phyloP scores from a whole-genome alignment of 257 asterid species.

The Sherardia arvensis region DNA sequence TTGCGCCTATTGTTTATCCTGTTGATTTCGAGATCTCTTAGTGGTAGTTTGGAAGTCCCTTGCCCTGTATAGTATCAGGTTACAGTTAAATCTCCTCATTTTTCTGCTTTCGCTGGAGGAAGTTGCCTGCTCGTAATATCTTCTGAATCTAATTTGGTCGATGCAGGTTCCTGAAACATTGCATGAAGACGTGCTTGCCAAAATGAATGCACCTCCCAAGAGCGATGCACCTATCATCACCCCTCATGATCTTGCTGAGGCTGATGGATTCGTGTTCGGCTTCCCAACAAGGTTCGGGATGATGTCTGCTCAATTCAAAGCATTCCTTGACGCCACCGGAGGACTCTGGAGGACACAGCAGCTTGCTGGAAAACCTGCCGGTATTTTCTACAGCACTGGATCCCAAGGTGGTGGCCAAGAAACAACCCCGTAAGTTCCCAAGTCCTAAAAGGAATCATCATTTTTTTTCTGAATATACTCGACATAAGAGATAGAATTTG shows the following conservation, averaged over 20 bases:
- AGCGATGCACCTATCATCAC: conserved; percentile 50
- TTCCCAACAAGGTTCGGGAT: conserved; percentile 79
- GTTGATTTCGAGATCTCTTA: not conserved
- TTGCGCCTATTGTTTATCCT: not conserved
- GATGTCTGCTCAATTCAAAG: conserved; percentile 89
- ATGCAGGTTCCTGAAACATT: conserved; percentile 68
- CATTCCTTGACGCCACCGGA: conserved; percentile 76
- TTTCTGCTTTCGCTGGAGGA: not conserved
- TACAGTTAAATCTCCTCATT: not conserved
- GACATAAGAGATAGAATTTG: not conserved
- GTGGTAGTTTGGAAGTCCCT: not conserved
- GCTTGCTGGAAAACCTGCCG: conserved; percentile 91
- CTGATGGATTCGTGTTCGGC: conserved; percentile 73
- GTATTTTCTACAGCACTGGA: conserved; percentile 77
- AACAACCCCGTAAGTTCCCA: conserved; percentile 52
- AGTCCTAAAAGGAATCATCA: too few relatives aligned
- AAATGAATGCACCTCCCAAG: conserved; percentile 82
- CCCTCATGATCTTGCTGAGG: conserved; percentile 55
- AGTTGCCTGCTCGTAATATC: not conserved
- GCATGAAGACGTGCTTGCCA: conserved; percentile 53
- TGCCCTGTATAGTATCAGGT: not conserved
- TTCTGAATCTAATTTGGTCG: conserved; percentile 1
- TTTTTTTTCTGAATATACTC: not conserved
- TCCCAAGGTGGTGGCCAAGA: conserved; percentile 89
- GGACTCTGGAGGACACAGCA: conserved; percentile 79